Conservation (phyloP, 768 basidiomycete genomes). For the Lactarius evosmus region DNA sequence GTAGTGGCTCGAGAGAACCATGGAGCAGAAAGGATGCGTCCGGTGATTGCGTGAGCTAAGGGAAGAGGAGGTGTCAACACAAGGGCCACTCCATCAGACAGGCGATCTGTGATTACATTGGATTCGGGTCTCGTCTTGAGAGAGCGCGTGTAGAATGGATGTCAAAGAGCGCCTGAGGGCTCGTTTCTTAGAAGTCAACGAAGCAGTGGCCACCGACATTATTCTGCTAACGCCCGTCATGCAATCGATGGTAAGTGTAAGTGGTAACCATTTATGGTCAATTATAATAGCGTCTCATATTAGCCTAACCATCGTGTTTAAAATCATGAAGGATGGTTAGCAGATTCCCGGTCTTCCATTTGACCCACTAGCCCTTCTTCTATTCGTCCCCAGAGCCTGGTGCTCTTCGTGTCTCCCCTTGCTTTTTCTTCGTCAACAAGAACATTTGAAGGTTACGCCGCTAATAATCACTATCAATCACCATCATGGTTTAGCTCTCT, state of each 20-base stretch:
- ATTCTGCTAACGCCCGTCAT: background rate
- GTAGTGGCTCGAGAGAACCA: slow-evolving; percentile 48
- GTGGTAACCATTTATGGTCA: background rate
- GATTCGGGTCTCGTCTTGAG: slow-evolving; percentile 44
- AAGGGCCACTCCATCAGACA: slow-evolving; percentile 9
- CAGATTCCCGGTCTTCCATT: no score
- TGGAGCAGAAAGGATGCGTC: slow-evolving; percentile 48
- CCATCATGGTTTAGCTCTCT: no score
- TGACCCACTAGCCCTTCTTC: no score
- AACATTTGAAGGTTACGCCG: no score
- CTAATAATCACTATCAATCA: no score
- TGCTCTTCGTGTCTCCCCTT: no score
- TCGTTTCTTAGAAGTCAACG: slow-evolving; percentile 45
- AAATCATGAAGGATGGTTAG: no score
- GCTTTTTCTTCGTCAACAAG: no score
- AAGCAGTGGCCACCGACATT: background rate
- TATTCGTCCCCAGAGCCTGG: no score
- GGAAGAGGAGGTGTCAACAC: background rate
- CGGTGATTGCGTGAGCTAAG: slow-evolving; percentile 47
- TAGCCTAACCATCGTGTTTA: no score
- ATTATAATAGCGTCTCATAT: no score
- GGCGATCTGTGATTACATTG: slow-evolving; percentile 49
- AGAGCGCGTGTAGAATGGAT: slow-evolving; percentile 44
- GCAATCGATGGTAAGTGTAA: background rate
- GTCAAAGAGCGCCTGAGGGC: slow-evolving; percentile 51